Conservation (phyloP, 169 alveolate genomes). For the Perkinsus marinus region DNA sequence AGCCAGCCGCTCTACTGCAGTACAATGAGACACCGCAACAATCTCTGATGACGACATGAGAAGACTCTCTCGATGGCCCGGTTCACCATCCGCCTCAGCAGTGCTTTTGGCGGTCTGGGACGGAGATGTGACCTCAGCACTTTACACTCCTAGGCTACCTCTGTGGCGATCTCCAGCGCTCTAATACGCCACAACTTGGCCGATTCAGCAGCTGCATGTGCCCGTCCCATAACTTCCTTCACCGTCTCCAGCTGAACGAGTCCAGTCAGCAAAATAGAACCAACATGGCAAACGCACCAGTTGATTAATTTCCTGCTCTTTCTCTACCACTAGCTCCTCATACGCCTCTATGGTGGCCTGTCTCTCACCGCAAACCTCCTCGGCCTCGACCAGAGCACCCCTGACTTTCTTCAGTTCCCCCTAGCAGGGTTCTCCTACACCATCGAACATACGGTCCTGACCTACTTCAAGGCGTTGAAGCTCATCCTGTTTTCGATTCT, state of each 20-base stretch:
- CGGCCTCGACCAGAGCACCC: background rate
- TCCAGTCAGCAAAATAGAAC: background rate
- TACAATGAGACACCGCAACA: background rate
- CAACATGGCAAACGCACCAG: background rate
- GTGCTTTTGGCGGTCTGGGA: background rate
- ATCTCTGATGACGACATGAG: background rate
- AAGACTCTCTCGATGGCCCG: background rate
- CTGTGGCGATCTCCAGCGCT: background rate
- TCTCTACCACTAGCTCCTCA: background rate
- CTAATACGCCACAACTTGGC: background rate
- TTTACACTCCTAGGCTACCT: background rate
- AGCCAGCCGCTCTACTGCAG: background rate
- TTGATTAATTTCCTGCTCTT: background rate
- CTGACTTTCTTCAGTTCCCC: background rate
- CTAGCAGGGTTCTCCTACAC: background rate
- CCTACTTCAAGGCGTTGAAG: background rate
- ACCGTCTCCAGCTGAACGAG: background rate
- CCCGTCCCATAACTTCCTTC: background rate
- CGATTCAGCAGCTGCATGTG: background rate
- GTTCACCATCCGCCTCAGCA: background rate
- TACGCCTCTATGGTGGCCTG: background rate
- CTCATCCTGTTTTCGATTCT: background rate
- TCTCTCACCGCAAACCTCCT: background rate
- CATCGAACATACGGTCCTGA: background rate
- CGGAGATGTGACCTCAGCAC: background rate